phyloP scores from a whole-genome alignment of 306 rosid species.

The Pterocarpus macrocarpus region DNA sequence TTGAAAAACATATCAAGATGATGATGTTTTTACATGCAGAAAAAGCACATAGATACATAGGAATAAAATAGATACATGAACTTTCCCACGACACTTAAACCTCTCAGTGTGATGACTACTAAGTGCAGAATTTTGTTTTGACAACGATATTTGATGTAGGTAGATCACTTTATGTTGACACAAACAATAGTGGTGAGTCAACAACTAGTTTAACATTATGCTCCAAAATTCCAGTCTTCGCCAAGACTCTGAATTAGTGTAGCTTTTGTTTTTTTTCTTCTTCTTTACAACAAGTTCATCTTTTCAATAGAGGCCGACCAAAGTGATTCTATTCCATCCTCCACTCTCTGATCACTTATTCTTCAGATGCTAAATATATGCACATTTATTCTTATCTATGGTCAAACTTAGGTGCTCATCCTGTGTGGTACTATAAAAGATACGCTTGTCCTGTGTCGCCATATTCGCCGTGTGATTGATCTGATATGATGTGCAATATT shows the following conservation, averaged over 20 bases:
- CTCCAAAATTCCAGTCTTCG: constrained; percentile 63
- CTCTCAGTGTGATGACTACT: constrained; percentile 19
- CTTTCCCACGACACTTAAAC: constrained; percentile 17
- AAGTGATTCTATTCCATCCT: constrained; percentile 88
- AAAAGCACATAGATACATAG: not conserved
- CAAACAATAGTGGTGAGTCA: constrained; percentile 57
- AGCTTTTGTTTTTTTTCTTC: constrained; percentile 19
- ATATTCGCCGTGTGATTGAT: constrained; percentile 17
- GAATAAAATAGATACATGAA: constrained; percentile 24
- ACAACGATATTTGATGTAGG: constrained; percentile 42
- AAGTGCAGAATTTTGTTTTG: constrained; percentile 50
- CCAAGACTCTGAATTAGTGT: constrained; percentile 57
- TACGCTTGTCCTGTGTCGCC: not conserved
- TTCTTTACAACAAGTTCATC: constrained; percentile 48
- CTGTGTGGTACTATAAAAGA: not conserved
- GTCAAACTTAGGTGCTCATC: constrained; percentile 26
- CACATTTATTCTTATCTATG: constrained; percentile 25
- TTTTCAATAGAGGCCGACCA: constrained; percentile 92
- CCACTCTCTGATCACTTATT: constrained; percentile 57
- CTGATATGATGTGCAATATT: constrained; percentile 7
- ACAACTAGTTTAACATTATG: constrained; percentile 40
- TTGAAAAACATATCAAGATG: not conserved
- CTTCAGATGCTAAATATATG: constrained; percentile 56
- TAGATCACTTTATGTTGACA: constrained; percentile 47
- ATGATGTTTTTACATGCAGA: not conserved